Conservation (phyloP, 768 basidiomycete species). For the Rhodotorula paludigena region DNA sequence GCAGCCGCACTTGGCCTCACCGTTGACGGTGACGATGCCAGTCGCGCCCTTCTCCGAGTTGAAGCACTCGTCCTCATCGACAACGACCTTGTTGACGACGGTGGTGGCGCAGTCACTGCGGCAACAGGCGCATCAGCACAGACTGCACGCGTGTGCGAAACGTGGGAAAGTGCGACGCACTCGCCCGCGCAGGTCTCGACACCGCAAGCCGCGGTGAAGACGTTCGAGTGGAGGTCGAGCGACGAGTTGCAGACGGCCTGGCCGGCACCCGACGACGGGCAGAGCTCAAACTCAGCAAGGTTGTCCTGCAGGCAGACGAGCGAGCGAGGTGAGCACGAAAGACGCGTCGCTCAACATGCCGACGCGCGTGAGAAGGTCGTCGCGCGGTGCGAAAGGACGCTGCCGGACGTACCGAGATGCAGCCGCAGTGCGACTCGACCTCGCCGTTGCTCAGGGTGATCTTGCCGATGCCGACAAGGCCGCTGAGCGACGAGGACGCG, state of each 20-base stretch:
- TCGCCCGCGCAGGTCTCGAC: conserved; percentile 27
- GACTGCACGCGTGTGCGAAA: neutral
- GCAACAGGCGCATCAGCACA: neutral
- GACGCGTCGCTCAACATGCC: conserved; percentile 9
- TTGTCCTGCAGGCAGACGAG: conserved; percentile 17
- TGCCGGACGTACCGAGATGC: conserved; percentile 23
- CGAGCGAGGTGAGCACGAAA: neutral
- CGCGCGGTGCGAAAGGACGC: neutral
- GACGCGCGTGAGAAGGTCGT: neutral
- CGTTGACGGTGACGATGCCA: conserved; percentile 29
- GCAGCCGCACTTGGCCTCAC: conserved; percentile 33
- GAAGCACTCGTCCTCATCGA: conserved; percentile 31
- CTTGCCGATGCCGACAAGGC: conserved; percentile 33
- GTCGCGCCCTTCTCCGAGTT: conserved; percentile 29
- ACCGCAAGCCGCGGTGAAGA: conserved; percentile 29
- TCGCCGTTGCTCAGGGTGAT: conserved; percentile 29
- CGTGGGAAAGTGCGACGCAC: conserved; percentile 5
- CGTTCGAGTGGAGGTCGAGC: conserved; percentile 22
- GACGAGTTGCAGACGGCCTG: conserved; percentile 35
- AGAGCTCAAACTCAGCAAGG: conserved; percentile 30
- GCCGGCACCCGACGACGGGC: conserved; percentile 26
- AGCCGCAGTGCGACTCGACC: conserved; percentile 37
- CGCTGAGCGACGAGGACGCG: conserved; percentile 17
- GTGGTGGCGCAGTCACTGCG: conserved; percentile 30
- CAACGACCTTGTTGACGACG: conserved; percentile 32